phyloP scores from a whole-genome alignment of 139 green algal species.

The Chlorella sp. region DNA sequence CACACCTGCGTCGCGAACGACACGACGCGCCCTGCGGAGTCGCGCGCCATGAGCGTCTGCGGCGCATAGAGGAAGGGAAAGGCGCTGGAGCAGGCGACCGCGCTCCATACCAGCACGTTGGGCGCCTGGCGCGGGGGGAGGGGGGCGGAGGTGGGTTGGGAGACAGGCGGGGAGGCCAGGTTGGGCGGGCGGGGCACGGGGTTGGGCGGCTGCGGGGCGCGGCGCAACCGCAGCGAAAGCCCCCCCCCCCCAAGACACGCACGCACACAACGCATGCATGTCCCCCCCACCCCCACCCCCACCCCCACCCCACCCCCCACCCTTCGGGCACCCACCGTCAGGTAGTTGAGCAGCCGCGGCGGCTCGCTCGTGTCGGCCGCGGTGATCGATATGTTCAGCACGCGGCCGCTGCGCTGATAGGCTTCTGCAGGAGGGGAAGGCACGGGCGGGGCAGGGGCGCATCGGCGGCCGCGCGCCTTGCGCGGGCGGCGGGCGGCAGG shows the following conservation, averaged over 20 bases:
- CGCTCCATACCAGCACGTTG: constrained; percentile 85
- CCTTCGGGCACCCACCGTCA: constrained; percentile 49
- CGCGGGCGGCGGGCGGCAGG: neutral
- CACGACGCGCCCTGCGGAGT: constrained; percentile 19
- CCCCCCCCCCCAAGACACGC: too few species aligned
- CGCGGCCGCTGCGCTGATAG: too few species aligned
- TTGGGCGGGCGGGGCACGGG: too few species aligned
- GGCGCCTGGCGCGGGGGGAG: constrained; percentile 51
- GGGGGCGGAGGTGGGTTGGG: neutral
- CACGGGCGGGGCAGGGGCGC: too few species aligned
- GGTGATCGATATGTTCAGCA: constrained; percentile 91
- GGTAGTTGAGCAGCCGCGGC: constrained; percentile 91
- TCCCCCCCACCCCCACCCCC: neutral
- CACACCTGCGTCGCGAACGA: neutral
- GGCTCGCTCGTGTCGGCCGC: constrained; percentile 92
- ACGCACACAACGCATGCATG: neutral
- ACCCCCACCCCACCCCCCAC: neutral
- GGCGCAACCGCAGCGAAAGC: too few species aligned
- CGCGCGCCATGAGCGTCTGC: constrained; percentile 71
- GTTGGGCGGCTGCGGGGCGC: too few species aligned
- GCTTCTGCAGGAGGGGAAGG: too few species aligned
- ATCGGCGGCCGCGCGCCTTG: too few species aligned
- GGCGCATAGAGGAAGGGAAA: constrained; percentile 89
- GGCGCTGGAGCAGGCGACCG: constrained; percentile 84
- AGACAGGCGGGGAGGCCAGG: too few species aligned